A percentile compares a stretch with the other conserved stretches of the same genome.
These are phyloP conservation scores for Naganishia vishniacii DNA, from an alignment of 768 basidiomycete species.

Conservation along the genomic window DNA sequence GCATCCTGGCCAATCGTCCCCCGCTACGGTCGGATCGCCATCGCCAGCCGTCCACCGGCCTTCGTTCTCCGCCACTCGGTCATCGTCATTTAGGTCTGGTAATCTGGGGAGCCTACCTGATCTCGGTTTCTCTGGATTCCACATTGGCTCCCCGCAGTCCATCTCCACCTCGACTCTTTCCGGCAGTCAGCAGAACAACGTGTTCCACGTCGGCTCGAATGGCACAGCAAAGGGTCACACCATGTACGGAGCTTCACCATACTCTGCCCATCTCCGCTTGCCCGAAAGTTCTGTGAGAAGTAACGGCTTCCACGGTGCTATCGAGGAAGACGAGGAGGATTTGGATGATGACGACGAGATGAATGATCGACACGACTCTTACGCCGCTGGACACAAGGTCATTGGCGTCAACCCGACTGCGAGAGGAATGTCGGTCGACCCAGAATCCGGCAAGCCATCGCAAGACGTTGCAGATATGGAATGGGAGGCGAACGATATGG, in stretches of 20 bases:
- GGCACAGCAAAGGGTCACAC: conserved; percentile 27
- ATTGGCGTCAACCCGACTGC: background rate
- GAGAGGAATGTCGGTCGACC: conserved; percentile 9
- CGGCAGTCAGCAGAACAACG: conserved; percentile 19
- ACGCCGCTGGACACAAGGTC: background rate
- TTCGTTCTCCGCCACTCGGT: conserved; percentile 11
- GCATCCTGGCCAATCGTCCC: conserved; percentile 1
- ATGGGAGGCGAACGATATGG: conserved; percentile 25
- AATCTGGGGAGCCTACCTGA: conserved; percentile 24
- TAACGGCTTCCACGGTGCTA: conserved; percentile 30
- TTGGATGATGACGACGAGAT: conserved; percentile 39
- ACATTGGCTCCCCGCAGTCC: conserved; percentile 22
- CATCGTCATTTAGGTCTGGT: conserved; percentile 12
- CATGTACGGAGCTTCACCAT: conserved; percentile 33
- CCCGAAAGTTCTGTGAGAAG: conserved; percentile 34
- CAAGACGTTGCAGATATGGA: conserved; percentile 26
- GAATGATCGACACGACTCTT: background rate
- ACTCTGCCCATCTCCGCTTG: conserved; percentile 30
- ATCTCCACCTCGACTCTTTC: conserved; percentile 5
- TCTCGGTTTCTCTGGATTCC: conserved; percentile 25
- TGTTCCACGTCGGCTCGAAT: conserved; percentile 9
- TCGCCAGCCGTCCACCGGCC: background rate
- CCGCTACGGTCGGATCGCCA: background rate
- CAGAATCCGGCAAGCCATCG: background rate
- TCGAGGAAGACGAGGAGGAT: conserved; percentile 33